Conservation (phyloP, 768 basidiomycete genomes). For the Termitomyces sp. region DNA sequence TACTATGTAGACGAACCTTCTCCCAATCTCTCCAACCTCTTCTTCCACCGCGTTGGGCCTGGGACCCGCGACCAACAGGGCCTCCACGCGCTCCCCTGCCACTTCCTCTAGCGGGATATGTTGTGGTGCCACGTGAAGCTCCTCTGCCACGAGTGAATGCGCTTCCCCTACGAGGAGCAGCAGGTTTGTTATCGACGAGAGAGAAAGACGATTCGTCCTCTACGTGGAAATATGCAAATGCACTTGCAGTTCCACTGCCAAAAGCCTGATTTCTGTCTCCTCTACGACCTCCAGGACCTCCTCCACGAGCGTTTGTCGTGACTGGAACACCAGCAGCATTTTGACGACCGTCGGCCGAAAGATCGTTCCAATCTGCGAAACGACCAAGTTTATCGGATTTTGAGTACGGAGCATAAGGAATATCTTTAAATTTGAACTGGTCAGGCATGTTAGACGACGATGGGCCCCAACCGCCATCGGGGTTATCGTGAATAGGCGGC, state of each 20-base stretch:
- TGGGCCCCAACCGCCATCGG: conserved; percentile 93
- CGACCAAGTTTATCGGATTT: conserved; percentile 98
- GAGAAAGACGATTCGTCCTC: conserved; percentile 98
- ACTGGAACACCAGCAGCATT: conserved; percentile 46
- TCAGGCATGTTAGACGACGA: conserved; percentile 76
- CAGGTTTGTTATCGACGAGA: conserved; percentile 86
- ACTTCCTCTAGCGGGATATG: conserved; percentile 44
- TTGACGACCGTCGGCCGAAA: conserved; percentile 63
- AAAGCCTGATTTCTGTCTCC: conserved; percentile 83
- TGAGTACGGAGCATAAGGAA: conserved; percentile 97
- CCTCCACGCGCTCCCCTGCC: conserved; percentile 50
- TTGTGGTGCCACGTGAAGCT: conserved; percentile 44
- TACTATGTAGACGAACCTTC: conserved; percentile 52
- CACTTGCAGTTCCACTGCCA: conserved; percentile 86
- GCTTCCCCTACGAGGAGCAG: conserved; percentile 69
- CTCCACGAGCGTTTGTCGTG: conserved; percentile 48
- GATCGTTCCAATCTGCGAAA: conserved; percentile 96
- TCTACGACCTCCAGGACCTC: conserved; percentile 54
- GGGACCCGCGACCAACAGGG: conserved; percentile 37
- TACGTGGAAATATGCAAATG: conserved; percentile 96
- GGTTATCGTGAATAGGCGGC: conserved; percentile 87
- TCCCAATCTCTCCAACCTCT: conserved; percentile 94
- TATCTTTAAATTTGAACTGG: conserved; percentile 97
- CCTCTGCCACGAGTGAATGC: conserved; percentile 60
- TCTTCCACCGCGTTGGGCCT: conserved; percentile 55